Evolutionary conservation across 805 yeast genomes (phyloP), one percentile per base, ranked within the genome.

Genomic region (Debaryomyces maramus): DNA sequence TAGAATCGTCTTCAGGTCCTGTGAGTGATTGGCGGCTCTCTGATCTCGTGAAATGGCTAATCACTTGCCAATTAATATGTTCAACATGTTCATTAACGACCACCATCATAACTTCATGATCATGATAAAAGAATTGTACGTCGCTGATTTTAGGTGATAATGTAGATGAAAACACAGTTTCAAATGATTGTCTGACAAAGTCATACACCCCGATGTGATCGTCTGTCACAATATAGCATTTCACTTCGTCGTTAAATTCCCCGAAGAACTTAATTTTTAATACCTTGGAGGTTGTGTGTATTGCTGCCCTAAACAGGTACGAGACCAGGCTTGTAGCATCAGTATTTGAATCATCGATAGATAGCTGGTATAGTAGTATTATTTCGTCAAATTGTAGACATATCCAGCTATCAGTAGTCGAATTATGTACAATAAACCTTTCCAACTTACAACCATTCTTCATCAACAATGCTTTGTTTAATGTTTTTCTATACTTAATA

Each of bases 1-100:
- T 41, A 9, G 46, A 40, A 20, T 46, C 41, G 33, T 46, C 45
- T 7, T 31, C 37, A 5, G 4, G 11, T 9, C 11, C 3, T 24
- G 28, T 24, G 15, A n/a, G 28, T 15, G 7, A 13, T 10, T n/a
- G 6, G n/a, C n/a, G n/a, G 6, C 13, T 15, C 13, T 24, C 28
- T 6, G 4, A 9, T 22, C 13, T 24, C 11, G 11, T 24, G 2
- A 10, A 6, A 24, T 24, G 4, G 4, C 7, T 7, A 10, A 24
- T 24, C 6, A 24, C 13, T 8, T 24, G 28, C 28, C 28, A 24
- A 10, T 24, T 24, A 15, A 24, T 24, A 5, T 24, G 28, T 10
- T 24, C 28, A 15, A 3, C 13, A 6, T 15, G 11, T 2, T 24
- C 28, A 15, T 24, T n/a, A 10, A 24, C 4, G 11, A 24, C 11